Conservation (phyloP, 768 basidiomycete species). For the Leccinum incarnatum region DNA sequence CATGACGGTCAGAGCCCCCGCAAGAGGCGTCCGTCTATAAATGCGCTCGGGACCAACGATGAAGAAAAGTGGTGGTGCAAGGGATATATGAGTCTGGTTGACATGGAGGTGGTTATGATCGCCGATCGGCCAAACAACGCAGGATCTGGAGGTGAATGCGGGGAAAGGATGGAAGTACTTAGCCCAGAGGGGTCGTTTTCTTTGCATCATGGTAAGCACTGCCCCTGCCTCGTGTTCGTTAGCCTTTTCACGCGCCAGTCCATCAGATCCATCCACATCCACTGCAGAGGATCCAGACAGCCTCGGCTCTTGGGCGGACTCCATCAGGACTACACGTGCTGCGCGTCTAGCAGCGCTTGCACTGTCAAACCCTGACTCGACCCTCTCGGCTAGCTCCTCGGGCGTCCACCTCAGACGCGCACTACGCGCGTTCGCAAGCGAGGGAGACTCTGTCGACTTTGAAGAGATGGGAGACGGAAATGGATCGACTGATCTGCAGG, state of each 20-base stretch:
- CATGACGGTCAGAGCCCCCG: slow-evolving; percentile 21
- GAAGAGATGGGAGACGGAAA: slow-evolving; percentile 45
- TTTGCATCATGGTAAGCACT: slow-evolving; percentile 58
- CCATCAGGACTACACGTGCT: slow-evolving; percentile 68
- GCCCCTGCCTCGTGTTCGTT: background rate
- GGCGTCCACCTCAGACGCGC: slow-evolving; percentile 72
- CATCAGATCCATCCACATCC: slow-evolving; percentile 5
- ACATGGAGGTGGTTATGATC: slow-evolving; percentile 69
- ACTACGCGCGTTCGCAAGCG: slow-evolving; percentile 68
- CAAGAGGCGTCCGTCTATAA: slow-evolving; percentile 16
- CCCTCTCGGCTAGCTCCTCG: slow-evolving; percentile 73
- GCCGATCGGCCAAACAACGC: slow-evolving; percentile 26
- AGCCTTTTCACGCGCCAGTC: background rate
- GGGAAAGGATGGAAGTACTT: slow-evolving; percentile 66
- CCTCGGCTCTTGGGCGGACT: slow-evolving; percentile 61
- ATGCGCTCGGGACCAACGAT: slow-evolving; percentile 28
- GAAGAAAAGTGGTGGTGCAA: slow-evolving; percentile 76
- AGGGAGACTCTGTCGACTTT: slow-evolving; percentile 30
- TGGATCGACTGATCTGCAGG: background rate
- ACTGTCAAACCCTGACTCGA: slow-evolving; percentile 73
- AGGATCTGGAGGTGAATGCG: slow-evolving; percentile 30
- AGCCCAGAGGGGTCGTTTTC: slow-evolving; percentile 79
- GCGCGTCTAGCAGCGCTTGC: slow-evolving; percentile 70
- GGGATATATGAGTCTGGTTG: slow-evolving; percentile 66
- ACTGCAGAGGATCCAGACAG: slow-evolving; percentile 2